Evolutionary conservation across 305 asterid genomes (phyloP).

Genomic region (Fraxinus nigra): DNA sequence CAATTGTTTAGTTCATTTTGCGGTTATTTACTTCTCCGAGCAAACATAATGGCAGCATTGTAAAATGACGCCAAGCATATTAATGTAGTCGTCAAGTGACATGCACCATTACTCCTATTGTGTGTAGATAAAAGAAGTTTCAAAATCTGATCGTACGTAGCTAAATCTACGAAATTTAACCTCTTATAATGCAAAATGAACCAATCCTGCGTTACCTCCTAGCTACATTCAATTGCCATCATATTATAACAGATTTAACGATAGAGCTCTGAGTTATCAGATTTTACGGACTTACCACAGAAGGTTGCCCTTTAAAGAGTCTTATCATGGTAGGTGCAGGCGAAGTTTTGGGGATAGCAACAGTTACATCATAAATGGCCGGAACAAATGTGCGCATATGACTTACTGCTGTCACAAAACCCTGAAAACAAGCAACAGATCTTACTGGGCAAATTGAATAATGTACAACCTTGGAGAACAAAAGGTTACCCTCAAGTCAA

Average conservation of each 20-base stretch:
- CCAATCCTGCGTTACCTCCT: not conserved
- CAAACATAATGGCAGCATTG: not conserved
- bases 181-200: not conserved
- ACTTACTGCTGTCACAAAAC: slow-evolving; percentile 87
- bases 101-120: not conserved
- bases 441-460: slow-evolving; percentile 3
- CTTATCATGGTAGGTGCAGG: slow-evolving; percentile 88
- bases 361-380: slow-evolving; percentile 86
- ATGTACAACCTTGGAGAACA: slow-evolving; percentile 10
- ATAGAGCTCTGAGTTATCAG: not conserved
- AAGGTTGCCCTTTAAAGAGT: slow-evolving; percentile 84
- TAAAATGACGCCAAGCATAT: not conserved
- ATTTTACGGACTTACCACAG: slow-evolving; percentile 63
- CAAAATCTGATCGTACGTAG: not conserved
- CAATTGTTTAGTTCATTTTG: not conserved
- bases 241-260: not conserved
- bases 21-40: not conserved
- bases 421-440: slow-evolving; percentile 47
- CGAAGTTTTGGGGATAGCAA: slow-evolving; percentile 75
- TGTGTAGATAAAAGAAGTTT: not conserved
- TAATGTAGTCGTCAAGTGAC: not conserved
- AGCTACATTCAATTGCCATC: not conserved
- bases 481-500: not conserved
- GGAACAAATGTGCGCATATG: slow-evolving; percentile 96
- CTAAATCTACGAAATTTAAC: not conserved